A percentile compares a stretch with the other conserved stretches of the same genome.
phyloP scores from a whole-genome alignment of 2,329 filamentous ascomycete genomes.

The Pezicula radicicola region DNA sequence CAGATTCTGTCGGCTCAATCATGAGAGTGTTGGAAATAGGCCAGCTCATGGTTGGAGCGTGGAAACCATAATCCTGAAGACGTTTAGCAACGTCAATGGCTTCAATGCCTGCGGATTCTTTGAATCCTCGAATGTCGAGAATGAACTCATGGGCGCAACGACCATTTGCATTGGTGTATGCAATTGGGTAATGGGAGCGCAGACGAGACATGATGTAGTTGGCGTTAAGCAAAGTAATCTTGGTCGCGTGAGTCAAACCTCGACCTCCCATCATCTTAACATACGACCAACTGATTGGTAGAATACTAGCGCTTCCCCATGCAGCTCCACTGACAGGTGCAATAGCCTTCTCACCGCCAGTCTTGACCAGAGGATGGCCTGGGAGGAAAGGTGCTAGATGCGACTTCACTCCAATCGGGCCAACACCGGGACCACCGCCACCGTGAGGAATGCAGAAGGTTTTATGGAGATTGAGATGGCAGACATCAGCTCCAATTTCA shows the following conservation, averaged over 20 bases:
- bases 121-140: slow-evolving; percentile 82
- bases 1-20: slow-evolving; percentile 96
- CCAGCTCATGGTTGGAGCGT: slow-evolving; percentile 96
- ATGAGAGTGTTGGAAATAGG: slow-evolving; percentile 93
- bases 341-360: slow-evolving; percentile 54
- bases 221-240: slow-evolving; percentile 90
- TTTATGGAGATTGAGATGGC: slow-evolving; percentile 97
- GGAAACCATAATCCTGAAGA: slow-evolving; percentile 95
- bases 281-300: slow-evolving; percentile 93
- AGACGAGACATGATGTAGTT: slow-evolving; percentile 94
- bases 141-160: slow-evolving; percentile 98
- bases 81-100: slow-evolving; percentile 96
- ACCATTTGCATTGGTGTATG: slow-evolving; percentile 88
- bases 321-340: slow-evolving; percentile 77
- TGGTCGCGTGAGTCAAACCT: slow-evolving; percentile 84
- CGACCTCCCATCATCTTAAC: slow-evolving; percentile 87
- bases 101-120: slow-evolving; percentile 78
- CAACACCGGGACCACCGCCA: slow-evolving; percentile 88
- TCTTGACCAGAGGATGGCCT: slow-evolving; percentile 56
- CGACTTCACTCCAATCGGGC: slow-evolving; percentile 86
- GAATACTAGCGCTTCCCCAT: slow-evolving; percentile 85
- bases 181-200: slow-evolving; percentile 79
- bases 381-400: slow-evolving; percentile 78
- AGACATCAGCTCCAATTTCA: slow-evolving; percentile 93
- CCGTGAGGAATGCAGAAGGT: slow-evolving; percentile 98